Evolutionary conservation across 352 stramenopile genomes (phyloP).

Genomic region (Phytopythium litorale): DNA sequence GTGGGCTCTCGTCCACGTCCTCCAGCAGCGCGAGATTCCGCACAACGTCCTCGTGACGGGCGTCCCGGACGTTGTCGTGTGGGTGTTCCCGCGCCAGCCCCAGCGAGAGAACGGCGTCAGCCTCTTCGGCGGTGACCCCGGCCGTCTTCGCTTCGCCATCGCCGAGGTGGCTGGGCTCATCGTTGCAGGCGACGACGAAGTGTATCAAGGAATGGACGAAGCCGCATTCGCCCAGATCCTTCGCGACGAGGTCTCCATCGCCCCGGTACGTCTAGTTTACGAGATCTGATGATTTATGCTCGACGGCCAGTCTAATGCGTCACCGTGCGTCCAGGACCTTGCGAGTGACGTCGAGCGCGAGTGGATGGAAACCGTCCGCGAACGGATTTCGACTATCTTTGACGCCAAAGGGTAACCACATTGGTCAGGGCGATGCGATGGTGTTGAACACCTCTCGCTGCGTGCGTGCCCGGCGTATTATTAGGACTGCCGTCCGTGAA

Average conservation of each 20-base stretch:
- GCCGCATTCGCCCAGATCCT: conserved; percentile 36
- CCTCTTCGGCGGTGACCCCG: conserved; percentile 7
- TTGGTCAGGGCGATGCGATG: background rate
- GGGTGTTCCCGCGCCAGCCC: conserved; percentile 54
- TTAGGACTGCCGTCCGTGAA: no score
- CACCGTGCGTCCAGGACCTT: background rate
- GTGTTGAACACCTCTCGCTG: no score
- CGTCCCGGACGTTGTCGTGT: conserved; percentile 11
- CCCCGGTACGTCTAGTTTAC: conserved; percentile 21
- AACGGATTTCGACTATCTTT: background rate
- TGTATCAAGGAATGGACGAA: conserved; percentile 34
- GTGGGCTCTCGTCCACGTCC: conserved; percentile 40
- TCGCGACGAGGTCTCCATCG: conserved; percentile 42
- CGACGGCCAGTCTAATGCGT: background rate
- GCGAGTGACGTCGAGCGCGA: background rate
- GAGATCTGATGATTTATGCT: background rate
- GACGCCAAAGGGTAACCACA: background rate
- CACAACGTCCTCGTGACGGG: conserved; percentile 56
- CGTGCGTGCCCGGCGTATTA: no score
- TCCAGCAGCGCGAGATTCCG: conserved; percentile 32
- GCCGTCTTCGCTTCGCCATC: conserved; percentile 46
- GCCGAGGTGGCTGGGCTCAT: conserved; percentile 60
- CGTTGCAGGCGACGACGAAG: conserved; percentile 26
- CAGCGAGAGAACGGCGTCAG: conserved; percentile 47
- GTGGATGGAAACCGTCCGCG: background rate